These are phyloP conservation scores for Syzygium syzygioides DNA, from an alignment of 441 rosid species.

Conservation along the genomic window DNA sequence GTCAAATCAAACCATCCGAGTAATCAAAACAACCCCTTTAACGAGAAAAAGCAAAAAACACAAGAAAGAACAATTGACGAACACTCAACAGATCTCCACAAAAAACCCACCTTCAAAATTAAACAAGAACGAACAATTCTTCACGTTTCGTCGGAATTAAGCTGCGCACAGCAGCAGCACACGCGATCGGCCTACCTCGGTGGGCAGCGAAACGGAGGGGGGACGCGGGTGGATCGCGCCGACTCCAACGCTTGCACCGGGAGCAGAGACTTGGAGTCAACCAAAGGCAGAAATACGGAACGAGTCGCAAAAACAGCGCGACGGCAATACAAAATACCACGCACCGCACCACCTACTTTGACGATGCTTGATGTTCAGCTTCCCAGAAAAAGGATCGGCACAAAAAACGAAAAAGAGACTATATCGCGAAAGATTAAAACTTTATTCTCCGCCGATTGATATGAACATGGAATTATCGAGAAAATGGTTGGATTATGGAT, in stretches of 20 bases:
- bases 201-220: background rate
- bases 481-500: background rate
- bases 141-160: background rate
- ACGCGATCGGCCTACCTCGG: background rate
- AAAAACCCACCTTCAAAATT: background rate
- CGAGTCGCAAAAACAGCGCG: background rate
- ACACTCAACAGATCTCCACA: background rate
- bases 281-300: background rate
- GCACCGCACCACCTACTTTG: background rate
- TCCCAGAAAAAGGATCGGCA: background rate
- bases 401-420: background rate
- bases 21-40: background rate
- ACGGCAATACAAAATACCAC: background rate
- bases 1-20: background rate
- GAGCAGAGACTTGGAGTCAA: background rate
- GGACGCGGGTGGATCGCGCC: background rate
- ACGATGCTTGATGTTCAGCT: background rate
- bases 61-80: background rate
- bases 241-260: background rate
- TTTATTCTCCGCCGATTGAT: background rate
- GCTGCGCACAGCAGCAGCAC: background rate
- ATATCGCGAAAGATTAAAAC: background rate
- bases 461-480: background rate
- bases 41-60: background rate
- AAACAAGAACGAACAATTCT: background rate